Percentiles rank a stretch among this genome's conserved stretches.
These are phyloP conservation scores for Phalaenopsis hybrid DNA, from an alignment of 116 monocot species.

Conservation along the genomic window DNA sequence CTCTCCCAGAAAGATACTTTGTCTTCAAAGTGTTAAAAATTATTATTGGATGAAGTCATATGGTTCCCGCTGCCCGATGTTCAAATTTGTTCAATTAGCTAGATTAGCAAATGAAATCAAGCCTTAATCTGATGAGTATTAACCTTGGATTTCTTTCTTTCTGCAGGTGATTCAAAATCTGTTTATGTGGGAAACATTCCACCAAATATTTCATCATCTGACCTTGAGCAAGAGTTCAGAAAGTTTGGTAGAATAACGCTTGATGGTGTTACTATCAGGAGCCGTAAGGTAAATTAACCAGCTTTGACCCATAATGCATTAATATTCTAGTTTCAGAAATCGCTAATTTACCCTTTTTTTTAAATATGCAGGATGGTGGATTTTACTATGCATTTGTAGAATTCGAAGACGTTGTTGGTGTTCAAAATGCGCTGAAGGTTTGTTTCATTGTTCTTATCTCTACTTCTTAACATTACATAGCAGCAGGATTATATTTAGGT, in stretches of 20 bases:
- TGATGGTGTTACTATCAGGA: slow-evolving; percentile 82
- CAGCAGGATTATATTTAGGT: too few species aligned
- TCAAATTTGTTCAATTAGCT: too few species aligned
- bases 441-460: not conserved
- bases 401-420: slow-evolving; percentile 70
- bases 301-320: not conserved
- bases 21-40: too few species aligned
- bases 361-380: slow-evolving; percentile 62
- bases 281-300: slow-evolving; percentile 52
- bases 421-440: slow-evolving; percentile 87
- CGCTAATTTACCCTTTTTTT: not conserved
- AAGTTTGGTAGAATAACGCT: slow-evolving; percentile 77
- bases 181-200: too few species aligned
- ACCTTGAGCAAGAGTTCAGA: slow-evolving; percentile 83
- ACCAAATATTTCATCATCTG: slow-evolving; percentile 43
- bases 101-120: too few species aligned
- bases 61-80: too few species aligned
- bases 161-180: too few species aligned
- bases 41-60: too few species aligned
- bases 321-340: not conserved
- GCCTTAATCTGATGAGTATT: too few species aligned
- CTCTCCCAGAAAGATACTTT: too few species aligned
- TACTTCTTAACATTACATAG: not conserved
- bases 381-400: slow-evolving; percentile 88
- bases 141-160: not conserved